These are phyloP conservation scores for Trichoderma cornu-damae DNA, from an alignment of 2,329 filamentous ascomycete species.

Conservation along the genomic window DNA sequence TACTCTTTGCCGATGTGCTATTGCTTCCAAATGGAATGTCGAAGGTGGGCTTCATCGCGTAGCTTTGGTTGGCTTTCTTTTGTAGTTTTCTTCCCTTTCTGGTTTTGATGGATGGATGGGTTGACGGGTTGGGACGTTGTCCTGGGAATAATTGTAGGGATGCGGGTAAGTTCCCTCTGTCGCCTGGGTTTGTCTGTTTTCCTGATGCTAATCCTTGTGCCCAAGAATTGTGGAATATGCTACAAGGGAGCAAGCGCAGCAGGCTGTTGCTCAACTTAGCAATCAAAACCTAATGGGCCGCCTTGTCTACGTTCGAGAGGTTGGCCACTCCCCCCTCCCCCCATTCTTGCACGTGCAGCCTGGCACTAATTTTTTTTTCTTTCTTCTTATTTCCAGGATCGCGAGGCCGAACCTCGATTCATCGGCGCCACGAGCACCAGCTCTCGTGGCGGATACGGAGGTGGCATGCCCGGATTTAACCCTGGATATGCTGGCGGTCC, in stretches of 20 bases:
- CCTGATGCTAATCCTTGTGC: not conserved
- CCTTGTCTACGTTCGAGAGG: conserved; percentile 97
- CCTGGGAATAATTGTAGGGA: conserved; percentile 89
- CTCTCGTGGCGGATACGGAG: conserved; percentile 55
- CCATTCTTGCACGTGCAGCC: not conserved
- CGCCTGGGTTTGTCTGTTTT: not conserved
- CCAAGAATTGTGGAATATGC: conserved; percentile 99
- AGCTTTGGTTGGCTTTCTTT: conserved; percentile 79
- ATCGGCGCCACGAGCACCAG: conserved; percentile 64
- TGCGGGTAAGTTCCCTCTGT: conserved; percentile 79
- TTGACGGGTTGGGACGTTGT: conserved; percentile 97
- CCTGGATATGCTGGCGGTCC: conserved; percentile 49
- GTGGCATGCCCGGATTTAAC: conserved; percentile 50
- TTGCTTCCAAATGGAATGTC: conserved; percentile 99
- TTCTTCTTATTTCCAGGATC: conserved; percentile 57
- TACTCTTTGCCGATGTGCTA: conserved; percentile 98
- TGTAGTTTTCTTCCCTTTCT: conserved; percentile 62
- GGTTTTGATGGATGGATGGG: conserved; percentile 84
- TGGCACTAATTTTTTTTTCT: conserved; percentile 11
- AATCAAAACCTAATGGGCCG: conserved; percentile 99
- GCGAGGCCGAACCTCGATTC: conserved; percentile 96
- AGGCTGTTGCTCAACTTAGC: conserved; percentile 94
- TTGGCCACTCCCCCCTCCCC: conserved; percentile 39
- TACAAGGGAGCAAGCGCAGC: conserved; percentile 97
- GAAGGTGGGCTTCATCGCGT: conserved; percentile 97